Percentiles rank a stretch among this genome's conserved stretches.
phyloP scores from a whole-genome alignment of 768 basidiomycete genomes.

The Boletus sensibilis region DNA sequence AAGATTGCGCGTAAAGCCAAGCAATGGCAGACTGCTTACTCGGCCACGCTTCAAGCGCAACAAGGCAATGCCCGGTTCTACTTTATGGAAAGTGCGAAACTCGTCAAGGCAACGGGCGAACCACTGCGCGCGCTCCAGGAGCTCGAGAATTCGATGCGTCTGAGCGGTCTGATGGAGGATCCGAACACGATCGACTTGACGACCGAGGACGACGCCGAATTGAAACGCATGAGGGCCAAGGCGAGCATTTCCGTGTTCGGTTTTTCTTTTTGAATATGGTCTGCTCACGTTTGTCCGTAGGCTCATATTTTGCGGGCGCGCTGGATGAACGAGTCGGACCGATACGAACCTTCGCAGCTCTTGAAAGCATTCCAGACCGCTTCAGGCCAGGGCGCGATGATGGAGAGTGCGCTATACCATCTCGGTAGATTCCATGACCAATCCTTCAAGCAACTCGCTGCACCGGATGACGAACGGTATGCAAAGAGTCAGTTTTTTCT shows the following conservation, averaged over 20 bases:
- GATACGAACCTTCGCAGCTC: slow-evolving; percentile 68
- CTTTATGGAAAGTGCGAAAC: slow-evolving; percentile 89
- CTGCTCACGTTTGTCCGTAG: slow-evolving; percentile 36
- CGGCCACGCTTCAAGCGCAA: slow-evolving; percentile 87
- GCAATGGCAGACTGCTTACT: slow-evolving; percentile 96
- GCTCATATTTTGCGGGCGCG: slow-evolving; percentile 79
- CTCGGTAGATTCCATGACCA: slow-evolving; percentile 88
- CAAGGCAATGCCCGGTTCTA: slow-evolving; percentile 68
- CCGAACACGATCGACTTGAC: slow-evolving; percentile 57
- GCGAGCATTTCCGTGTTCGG: slow-evolving; percentile 35
- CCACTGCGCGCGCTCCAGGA: slow-evolving; percentile 84
- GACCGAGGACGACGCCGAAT: slow-evolving; percentile 45
- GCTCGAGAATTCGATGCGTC: slow-evolving; percentile 69
- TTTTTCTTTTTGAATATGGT: not conserved
- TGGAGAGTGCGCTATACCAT: slow-evolving; percentile 84
- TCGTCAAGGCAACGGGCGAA: slow-evolving; percentile 76
- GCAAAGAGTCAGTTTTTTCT: not conserved
- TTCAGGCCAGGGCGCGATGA: slow-evolving; percentile 51
- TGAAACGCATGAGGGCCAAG: slow-evolving; percentile 66
- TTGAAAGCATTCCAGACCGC: slow-evolving; percentile 56
- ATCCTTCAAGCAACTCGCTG: slow-evolving; percentile 55
- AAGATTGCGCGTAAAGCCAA: slow-evolving; percentile 95
- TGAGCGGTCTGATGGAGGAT: slow-evolving; percentile 47
- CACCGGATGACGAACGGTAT: slow-evolving; percentile 55
- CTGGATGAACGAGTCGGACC: slow-evolving; percentile 90